Conservation (phyloP, 257 asterid species). For the Solanum neorickii region DNA sequence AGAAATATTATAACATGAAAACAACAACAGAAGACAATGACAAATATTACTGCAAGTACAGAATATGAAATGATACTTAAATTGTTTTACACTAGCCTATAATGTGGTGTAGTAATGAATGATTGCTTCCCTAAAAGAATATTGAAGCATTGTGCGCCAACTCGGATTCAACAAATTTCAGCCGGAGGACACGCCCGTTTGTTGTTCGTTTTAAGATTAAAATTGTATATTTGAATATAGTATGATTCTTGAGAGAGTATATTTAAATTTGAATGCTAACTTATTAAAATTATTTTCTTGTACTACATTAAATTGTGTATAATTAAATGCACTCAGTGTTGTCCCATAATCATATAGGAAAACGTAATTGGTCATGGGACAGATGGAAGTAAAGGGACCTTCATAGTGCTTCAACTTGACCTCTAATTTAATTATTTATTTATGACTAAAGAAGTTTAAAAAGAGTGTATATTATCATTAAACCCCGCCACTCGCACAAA, state of each 20-base stretch:
- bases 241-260: neutral
- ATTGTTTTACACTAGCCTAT: neutral
- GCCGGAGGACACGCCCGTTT: neutral
- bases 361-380: neutral
- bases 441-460: neutral
- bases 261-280: neutral
- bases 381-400: neutral
- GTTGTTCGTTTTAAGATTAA: neutral
- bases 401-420: neutral
- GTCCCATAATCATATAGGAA: neutral
- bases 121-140: neutral
- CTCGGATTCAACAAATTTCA: neutral
- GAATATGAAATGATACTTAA: neutral
- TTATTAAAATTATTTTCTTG: neutral
- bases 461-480: neutral
- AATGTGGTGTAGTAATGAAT: neutral
- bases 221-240: neutral
- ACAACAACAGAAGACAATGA: neutral
- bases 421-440: neutral
- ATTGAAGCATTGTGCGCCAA: neutral
- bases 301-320: neutral
- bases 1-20: neutral
- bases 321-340: neutral
- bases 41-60: neutral
- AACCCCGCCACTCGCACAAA: neutral